Evolutionary conservation across 768 basidiomycete species (phyloP).

Genomic region (Termitomyces sp.): DNA sequence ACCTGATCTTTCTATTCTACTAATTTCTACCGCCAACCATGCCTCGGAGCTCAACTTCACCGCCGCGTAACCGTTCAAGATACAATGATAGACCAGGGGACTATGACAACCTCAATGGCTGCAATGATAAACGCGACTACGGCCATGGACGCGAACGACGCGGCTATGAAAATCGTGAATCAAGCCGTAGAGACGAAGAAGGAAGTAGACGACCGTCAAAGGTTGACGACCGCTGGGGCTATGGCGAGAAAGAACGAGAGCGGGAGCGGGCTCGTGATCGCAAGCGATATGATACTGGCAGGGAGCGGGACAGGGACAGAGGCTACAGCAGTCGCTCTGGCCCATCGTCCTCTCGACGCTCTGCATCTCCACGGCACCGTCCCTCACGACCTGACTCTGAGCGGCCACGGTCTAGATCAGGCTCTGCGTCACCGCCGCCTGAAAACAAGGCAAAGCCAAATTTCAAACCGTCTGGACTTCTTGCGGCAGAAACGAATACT

Average conservation of each 20-base stretch:
- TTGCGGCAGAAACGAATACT: conserved; percentile 96
- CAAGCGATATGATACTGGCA: conserved; percentile 36
- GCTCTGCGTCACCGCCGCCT: conserved; percentile 43
- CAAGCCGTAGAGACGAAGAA: conserved; percentile 9
- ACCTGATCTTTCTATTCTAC: neutral
- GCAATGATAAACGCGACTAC: conserved; percentile 13
- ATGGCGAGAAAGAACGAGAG: conserved; percentile 33
- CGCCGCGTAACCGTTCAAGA: conserved; percentile 17
- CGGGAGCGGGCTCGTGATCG: conserved; percentile 41
- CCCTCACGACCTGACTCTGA: conserved; percentile 35
- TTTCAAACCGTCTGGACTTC: conserved; percentile 81
- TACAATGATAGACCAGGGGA: conserved; percentile 15
- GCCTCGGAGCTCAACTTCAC: conserved; percentile 18
- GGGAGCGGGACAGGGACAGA: conserved; percentile 25
- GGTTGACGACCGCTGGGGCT: conserved; percentile 16
- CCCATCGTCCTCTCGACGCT: conserved; percentile 42
- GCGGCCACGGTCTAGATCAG: conserved; percentile 31
- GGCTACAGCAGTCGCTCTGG: conserved; percentile 23
- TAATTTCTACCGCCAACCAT: conserved; percentile 6
- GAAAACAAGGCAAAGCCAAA: conserved; percentile 81
- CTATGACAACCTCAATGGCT: neutral
- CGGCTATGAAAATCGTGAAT: conserved; percentile 10
- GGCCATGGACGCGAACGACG: conserved; percentile 13
- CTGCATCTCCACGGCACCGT: conserved; percentile 58
- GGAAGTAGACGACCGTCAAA: conserved; percentile 8